phyloP scores from a whole-genome alignment of 1,139 yeast genomes.

The Taphrina wiesneri region DNA sequence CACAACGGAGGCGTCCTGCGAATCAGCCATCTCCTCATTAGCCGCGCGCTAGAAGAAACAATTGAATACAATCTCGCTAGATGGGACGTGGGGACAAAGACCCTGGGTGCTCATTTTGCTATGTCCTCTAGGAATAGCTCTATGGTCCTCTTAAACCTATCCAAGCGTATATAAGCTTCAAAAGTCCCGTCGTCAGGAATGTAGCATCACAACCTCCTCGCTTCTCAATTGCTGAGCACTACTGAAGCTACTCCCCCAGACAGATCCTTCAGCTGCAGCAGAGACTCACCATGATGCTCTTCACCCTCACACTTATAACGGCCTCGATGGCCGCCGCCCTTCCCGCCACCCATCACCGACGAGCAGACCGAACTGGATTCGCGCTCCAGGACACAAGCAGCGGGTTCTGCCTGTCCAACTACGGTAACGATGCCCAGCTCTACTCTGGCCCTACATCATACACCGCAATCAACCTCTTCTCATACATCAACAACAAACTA shows the following conservation, averaged over 20 bases:
- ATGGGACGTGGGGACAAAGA: conserved; percentile 3
- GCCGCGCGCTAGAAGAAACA: background rate
- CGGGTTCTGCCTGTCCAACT: conserved; percentile 18
- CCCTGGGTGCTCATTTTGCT: background rate
- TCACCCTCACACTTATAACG: background rate
- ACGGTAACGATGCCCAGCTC: conserved; percentile 12
- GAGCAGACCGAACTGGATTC: conserved; percentile 16
- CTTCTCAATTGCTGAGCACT: background rate
- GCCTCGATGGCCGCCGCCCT: conserved; percentile 16
- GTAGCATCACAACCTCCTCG: background rate
- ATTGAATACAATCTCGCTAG: background rate
- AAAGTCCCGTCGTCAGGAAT: background rate
- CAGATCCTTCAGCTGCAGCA: no score
- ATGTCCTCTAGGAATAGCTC: background rate
- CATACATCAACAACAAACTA: background rate
- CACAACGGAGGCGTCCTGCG: background rate
- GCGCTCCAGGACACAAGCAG: conserved; percentile 14
- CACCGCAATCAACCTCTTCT: conserved; percentile 5
- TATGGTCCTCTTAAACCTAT: background rate
- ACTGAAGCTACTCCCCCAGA: background rate
- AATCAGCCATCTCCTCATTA: background rate
- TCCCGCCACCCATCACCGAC: background rate
- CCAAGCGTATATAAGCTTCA: background rate
- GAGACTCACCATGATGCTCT: background rate
- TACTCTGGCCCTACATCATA: conserved; percentile 7